Conservation (phyloP, 352 stramenopile species). For the Phytophthora palmivora region DNA sequence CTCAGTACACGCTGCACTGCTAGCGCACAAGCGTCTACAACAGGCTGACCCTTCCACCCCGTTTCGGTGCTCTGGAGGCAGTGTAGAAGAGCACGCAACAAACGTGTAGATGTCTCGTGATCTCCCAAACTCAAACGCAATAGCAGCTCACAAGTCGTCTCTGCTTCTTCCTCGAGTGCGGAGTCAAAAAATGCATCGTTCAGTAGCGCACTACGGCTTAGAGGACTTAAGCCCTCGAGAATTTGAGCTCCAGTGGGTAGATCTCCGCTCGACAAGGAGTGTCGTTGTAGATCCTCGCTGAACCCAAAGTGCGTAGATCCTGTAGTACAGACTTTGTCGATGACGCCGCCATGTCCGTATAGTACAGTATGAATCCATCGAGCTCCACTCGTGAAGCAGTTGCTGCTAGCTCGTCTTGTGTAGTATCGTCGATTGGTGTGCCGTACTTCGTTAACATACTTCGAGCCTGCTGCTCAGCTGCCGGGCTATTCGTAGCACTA, state of each 20-base stretch:
- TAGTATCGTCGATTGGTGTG: conserved; percentile 16
- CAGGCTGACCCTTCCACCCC: conserved; percentile 86
- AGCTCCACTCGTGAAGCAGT: conserved; percentile 59
- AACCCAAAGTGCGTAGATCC: conserved; percentile 83
- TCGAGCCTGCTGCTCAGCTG: conserved; percentile 69
- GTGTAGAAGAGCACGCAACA: conserved; percentile 76
- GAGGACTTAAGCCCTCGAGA: conserved; percentile 51
- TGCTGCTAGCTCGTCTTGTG: conserved; percentile 37
- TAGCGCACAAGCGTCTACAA: conserved; percentile 79
- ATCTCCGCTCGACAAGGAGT: conserved; percentile 29
- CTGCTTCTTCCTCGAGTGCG: conserved; percentile 86
- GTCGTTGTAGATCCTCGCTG: conserved; percentile 79
- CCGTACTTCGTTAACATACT: conserved; percentile 80
- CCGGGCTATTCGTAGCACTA: conserved; percentile 53
- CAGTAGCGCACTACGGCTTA: conserved; percentile 71
- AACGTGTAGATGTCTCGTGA: conserved; percentile 55
- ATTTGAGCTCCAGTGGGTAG: conserved; percentile 48
- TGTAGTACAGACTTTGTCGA: conserved; percentile 83
- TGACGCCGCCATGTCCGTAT: conserved; percentile 77
- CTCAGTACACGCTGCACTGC: conserved; percentile 69
- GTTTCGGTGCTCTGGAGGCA: conserved; percentile 85
- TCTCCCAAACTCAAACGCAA: conserved; percentile 75
- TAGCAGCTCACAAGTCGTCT: conserved; percentile 80
- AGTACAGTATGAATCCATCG: conserved; percentile 83
- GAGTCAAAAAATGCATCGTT: conserved; percentile 89